Percentiles rank a stretch among this genome's conserved stretches.
These are phyloP conservation scores for Lactarius vividus DNA, from an alignment of 768 basidiomycete species.

Conservation along the genomic window DNA sequence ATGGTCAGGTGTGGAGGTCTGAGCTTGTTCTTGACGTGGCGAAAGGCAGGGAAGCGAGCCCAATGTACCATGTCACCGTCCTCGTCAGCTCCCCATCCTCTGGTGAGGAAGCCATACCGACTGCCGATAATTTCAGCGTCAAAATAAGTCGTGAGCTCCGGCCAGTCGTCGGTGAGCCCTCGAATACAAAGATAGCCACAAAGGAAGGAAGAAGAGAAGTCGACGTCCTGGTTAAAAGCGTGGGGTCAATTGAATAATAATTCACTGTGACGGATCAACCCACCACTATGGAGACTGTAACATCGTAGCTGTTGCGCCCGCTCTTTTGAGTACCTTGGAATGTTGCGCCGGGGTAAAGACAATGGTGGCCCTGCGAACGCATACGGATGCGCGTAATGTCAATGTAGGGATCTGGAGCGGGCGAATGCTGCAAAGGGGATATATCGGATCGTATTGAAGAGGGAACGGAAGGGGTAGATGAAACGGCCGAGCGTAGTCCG, in stretches of 20 bases:
- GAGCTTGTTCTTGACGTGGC: conserved; percentile 75
- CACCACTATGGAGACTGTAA: conserved; percentile 88
- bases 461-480: conserved; percentile 28
- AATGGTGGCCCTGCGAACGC: conserved; percentile 68
- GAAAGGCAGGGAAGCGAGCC: conserved; percentile 89
- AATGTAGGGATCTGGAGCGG: conserved; percentile 50
- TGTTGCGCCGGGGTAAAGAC: conserved; percentile 82
- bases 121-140: conserved; percentile 94
- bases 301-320: conserved; percentile 92
- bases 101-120: conserved; percentile 87
- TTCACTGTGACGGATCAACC: conserved; percentile 37
- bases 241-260: conserved; percentile 6
- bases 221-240: conserved; percentile 65
- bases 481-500: conserved; percentile 22
- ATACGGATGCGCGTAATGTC: conserved; percentile 80
- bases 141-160: conserved; percentile 94
- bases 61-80: conserved; percentile 93
- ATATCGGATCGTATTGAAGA: conserved; percentile 31
- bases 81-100: conserved; percentile 88
- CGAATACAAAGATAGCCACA: conserved; percentile 93
- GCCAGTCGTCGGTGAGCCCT: conserved; percentile 91
- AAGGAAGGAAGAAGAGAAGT: conserved; percentile 79
- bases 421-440: conserved; percentile 19
- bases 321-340: conserved; percentile 94
- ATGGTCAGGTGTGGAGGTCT: conserved; percentile 77